phyloP scores from a whole-genome alignment of 768 basidiomycete genomes.

The Lentinus tigrinus region DNA sequence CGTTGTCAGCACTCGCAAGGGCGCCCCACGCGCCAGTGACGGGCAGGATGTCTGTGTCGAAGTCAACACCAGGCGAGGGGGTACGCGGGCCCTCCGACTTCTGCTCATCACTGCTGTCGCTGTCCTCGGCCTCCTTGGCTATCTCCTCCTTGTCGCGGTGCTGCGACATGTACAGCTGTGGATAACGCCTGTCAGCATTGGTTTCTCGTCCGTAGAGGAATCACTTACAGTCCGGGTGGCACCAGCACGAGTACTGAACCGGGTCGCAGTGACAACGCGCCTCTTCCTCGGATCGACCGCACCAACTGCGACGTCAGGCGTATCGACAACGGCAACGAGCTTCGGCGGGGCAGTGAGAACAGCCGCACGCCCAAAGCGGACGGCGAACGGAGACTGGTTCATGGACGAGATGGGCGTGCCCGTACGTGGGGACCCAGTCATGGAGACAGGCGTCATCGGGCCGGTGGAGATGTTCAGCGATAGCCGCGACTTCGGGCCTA shows the following conservation, averaged over 20 bases:
- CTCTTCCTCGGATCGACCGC: constrained; percentile 84
- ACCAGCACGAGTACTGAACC: constrained; percentile 81
- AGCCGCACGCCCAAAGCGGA: constrained; percentile 67
- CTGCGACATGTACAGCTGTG: constrained; percentile 80
- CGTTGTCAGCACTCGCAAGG: constrained; percentile 43
- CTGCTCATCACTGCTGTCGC: constrained; percentile 14
- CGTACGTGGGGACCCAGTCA: constrained; percentile 26
- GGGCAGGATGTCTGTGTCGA: constrained; percentile 64
- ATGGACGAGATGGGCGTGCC: constrained; percentile 32
- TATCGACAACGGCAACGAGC: constrained; percentile 79
- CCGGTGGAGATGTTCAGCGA: constrained; percentile 44
- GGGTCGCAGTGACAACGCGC: constrained; percentile 81
- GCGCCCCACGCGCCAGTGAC: constrained; percentile 77
- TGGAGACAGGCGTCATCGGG: constrained; percentile 47
- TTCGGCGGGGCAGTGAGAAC: constrained; percentile 83
- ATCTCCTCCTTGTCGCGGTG: constrained; percentile 52
- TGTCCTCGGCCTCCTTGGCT: constrained; percentile 20
- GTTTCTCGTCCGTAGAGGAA: too few relatives aligned
- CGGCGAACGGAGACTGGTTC: constrained; percentile 33
- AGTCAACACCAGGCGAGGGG: constrained; percentile 47
- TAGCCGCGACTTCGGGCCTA: constrained; percentile 35
- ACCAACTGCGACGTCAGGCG: constrained; percentile 86
- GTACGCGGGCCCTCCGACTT: constrained; percentile 17
- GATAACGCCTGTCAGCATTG: too few relatives aligned
- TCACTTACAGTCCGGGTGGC: constrained; percentile 74